These are phyloP conservation scores for Rhizopogon vinicolor DNA, from an alignment of 768 basidiomycete genomes.

Conservation along the genomic window DNA sequence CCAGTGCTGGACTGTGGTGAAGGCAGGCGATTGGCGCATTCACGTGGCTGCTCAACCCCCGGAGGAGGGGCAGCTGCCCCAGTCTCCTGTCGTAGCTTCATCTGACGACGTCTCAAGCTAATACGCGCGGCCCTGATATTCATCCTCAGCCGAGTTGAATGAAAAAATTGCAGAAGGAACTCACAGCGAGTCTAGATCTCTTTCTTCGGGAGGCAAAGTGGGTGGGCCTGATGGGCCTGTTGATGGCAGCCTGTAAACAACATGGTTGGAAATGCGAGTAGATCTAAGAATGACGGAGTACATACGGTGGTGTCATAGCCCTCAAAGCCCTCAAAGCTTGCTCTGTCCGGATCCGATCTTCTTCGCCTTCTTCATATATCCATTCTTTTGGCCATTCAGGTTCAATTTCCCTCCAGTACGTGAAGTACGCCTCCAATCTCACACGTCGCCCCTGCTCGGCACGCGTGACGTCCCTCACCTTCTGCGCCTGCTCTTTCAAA, in stretches of 20 bases:
- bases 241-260: neutral
- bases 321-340: too few relatives aligned
- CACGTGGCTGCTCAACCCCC: too few relatives aligned
- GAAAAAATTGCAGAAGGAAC: neutral
- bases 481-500: constrained; percentile 15
- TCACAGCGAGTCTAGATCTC: neutral
- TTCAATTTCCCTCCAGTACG: constrained; percentile 23
- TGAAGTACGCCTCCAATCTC: constrained; percentile 23
- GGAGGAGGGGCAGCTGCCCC: neutral
- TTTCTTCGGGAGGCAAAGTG: neutral
- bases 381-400: constrained; percentile 19
- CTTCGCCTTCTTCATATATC: constrained; percentile 12
- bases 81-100: neutral
- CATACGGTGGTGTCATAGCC: too few relatives aligned
- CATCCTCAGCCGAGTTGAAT: neutral
- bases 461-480: constrained; percentile 17
- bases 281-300: too few relatives aligned
- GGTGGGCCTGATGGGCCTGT: neutral
- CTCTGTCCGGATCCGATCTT: neutral
- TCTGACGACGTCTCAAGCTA: neutral
- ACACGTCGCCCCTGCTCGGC: constrained; percentile 19
- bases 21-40: neutral
- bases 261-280: too few relatives aligned
- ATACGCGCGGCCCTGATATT: neutral
- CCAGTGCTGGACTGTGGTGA: neutral